These are phyloP conservation scores for Scenedesmus sp. DNA, from an alignment of 163 green algal genomes.

Conservation along the genomic window DNA sequence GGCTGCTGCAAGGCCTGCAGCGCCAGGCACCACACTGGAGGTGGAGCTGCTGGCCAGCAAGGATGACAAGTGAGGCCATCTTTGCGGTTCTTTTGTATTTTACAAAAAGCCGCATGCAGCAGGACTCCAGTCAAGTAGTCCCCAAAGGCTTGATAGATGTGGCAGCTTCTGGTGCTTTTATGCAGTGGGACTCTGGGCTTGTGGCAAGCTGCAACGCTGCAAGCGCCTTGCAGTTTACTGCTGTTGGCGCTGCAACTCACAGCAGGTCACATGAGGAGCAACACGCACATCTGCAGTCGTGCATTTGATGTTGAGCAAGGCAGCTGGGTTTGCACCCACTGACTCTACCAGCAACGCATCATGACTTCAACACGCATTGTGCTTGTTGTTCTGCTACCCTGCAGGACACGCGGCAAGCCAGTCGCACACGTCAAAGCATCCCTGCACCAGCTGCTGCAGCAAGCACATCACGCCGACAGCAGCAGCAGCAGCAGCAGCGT, in stretches of 20 bases:
- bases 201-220: too few relatives aligned
- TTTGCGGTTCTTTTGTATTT: too few relatives aligned
- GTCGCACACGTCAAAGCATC: slow-evolving; percentile 29
- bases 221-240: too few relatives aligned
- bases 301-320: too few relatives aligned
- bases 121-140: too few relatives aligned
- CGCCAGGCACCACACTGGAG: slow-evolving; percentile 26
- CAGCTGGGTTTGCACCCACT: neutral
- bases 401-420: slow-evolving; percentile 39
- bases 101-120: too few relatives aligned
- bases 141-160: too few relatives aligned
- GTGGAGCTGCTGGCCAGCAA: slow-evolving; percentile 47
- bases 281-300: too few relatives aligned
- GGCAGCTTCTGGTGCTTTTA: too few relatives aligned
- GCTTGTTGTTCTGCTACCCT: neutral
- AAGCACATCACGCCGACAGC: neutral
- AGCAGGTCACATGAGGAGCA: too few relatives aligned
- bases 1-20: slow-evolving; percentile 28
- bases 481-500: neutral
- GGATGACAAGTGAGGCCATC: slow-evolving; percentile 38
- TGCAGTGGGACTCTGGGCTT: too few relatives aligned
- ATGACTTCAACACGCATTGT: neutral
- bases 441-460: slow-evolving; percentile 32
- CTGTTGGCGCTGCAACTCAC: too few relatives aligned
- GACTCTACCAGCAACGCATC: neutral